These are phyloP conservation scores for Populus tomentosa DNA, from an alignment of 441 rosid species.

Conservation along the genomic window DNA sequence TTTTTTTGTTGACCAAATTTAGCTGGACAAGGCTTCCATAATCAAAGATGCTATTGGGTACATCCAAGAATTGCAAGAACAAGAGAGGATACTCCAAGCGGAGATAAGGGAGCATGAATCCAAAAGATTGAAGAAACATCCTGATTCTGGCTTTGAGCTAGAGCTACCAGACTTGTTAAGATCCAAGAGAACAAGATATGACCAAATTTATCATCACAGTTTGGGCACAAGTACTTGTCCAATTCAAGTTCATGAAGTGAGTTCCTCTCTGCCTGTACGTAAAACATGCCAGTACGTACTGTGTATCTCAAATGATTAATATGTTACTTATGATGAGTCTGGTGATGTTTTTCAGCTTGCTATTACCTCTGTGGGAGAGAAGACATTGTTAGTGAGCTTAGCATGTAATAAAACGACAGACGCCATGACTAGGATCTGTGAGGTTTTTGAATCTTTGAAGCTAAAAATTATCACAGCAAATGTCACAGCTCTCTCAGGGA, in stretches of 20 bases:
- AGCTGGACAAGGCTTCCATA: constrained; percentile 99
- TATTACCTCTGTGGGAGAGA: constrained; percentile 65
- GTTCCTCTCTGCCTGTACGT: not conserved
- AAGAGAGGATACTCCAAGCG: constrained; percentile 58
- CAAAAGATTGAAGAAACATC: constrained; percentile 30
- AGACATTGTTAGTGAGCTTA: constrained; percentile 64
- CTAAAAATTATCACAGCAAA: constrained; percentile 72
- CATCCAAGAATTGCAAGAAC: constrained; percentile 74
- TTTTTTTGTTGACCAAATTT: not conserved
- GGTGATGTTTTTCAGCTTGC: constrained; percentile 40
- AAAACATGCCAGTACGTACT: no score
- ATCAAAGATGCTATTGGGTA: constrained; percentile 91
- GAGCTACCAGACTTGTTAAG: constrained; percentile 52
- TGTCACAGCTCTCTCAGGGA: constrained; percentile 68
- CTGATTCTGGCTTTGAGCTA: constrained; percentile 31
- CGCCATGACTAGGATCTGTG: constrained; percentile 79
- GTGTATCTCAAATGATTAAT: no score
- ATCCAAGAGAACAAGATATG: constrained; percentile 62
- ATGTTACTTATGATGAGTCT: not conserved
- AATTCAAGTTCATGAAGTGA: constrained; percentile 72
- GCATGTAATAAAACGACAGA: constrained; percentile 73
- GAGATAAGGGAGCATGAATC: constrained; percentile 77
- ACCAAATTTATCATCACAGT: constrained; percentile 31
- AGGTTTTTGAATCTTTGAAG: constrained; percentile 74
- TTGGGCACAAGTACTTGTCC: constrained; percentile 31